phyloP scores from a whole-genome alignment of 768 basidiomycete genomes.

The Suillus luteus region DNA sequence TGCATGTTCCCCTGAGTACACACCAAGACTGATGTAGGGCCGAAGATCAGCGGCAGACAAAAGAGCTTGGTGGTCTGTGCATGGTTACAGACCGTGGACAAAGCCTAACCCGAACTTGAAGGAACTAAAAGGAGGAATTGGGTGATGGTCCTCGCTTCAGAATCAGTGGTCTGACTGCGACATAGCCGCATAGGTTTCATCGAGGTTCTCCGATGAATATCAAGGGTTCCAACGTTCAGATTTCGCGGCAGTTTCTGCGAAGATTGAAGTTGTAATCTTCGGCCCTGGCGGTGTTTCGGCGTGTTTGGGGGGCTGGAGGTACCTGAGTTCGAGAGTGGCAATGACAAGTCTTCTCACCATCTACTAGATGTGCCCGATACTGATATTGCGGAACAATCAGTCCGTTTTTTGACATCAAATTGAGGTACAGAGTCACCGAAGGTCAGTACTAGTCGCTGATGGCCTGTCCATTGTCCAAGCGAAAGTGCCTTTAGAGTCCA shows the following conservation, averaged over 20 bases:
- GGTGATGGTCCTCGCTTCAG: too few relatives aligned
- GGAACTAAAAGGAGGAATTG: neutral
- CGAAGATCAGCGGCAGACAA: neutral
- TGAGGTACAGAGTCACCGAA: too few relatives aligned
- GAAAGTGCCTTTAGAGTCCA: neutral
- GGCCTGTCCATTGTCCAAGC: too few relatives aligned
- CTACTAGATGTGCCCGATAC: neutral
- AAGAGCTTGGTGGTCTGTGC: neutral
- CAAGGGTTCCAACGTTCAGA: too few relatives aligned
- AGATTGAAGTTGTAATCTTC: neutral
- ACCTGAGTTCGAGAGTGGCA: neutral
- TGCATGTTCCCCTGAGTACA: neutral
- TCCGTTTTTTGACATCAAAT: neutral
- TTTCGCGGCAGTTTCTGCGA: neutral
- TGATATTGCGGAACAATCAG: too few relatives aligned
- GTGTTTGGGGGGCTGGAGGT: neutral
- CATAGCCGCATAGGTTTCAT: neutral
- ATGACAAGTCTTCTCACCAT: neutral
- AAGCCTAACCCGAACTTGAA: neutral
- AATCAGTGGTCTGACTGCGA: neutral
- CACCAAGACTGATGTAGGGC: neutral
- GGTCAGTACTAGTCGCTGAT: too few relatives aligned
- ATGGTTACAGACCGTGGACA: neutral
- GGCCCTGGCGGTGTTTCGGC: neutral
- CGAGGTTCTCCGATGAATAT: neutral